phyloP scores from a whole-genome alignment of 208 protist genomes.

The Trypanosomatidae sp. region DNA sequence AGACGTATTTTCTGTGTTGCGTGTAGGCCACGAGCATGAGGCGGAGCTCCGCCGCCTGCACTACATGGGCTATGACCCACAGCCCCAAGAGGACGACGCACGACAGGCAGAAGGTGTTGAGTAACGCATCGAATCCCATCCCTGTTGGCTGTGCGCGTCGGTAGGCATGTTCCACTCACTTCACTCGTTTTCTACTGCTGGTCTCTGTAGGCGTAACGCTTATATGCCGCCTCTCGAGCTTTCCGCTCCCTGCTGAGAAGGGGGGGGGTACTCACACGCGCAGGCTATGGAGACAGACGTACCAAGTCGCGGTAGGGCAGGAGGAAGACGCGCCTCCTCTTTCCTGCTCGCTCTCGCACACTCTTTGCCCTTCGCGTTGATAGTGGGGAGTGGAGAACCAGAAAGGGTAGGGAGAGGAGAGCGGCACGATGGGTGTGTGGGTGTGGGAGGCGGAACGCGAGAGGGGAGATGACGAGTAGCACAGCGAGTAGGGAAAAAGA shows the following conservation, averaged over 20 bases:
- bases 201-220: neutral
- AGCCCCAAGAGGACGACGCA: conserved; percentile 31
- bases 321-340: neutral
- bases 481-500: neutral
- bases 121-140: conserved; percentile 38
- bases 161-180: neutral
- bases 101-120: conserved; percentile 41
- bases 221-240: neutral
- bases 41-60: conserved; percentile 24
- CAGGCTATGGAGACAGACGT: neutral
- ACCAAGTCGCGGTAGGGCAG: neutral
- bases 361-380: neutral
- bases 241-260: neutral
- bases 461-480: neutral
- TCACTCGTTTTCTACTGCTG: neutral
- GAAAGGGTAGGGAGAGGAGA: neutral
- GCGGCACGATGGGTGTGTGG: neutral
- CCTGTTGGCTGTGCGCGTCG: neutral
- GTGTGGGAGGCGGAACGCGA: neutral
- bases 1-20: conserved; percentile 27
- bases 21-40: conserved; percentile 22
- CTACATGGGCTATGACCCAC: conserved; percentile 23
- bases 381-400: neutral
- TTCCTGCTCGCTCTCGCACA: neutral
- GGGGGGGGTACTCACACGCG: neutral